A percentile compares a stretch with the other conserved stretches of the same genome.
phyloP scores from a whole-genome alignment of 495 filamentous ascomycete genomes.

The Hypomontagnella submonticulosa region DNA sequence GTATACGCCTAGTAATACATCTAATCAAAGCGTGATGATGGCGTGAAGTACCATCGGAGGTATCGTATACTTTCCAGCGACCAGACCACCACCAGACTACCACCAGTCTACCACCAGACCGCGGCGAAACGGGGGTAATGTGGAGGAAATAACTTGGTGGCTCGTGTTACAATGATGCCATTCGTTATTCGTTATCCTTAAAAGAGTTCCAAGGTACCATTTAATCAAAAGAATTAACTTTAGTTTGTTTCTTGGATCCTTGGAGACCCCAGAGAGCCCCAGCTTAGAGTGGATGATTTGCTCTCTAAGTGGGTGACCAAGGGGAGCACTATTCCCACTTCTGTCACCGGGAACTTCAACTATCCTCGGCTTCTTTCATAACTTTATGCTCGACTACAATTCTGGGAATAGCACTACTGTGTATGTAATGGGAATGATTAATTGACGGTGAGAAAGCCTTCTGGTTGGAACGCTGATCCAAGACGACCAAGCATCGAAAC shows the following conservation, averaged over 20 bases:
- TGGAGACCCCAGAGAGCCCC: conserved; percentile 43
- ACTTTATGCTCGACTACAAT: conserved; percentile 40
- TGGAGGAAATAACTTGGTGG: conserved; percentile 33
- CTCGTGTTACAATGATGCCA: conserved; percentile 27
- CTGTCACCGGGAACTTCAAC: conserved; percentile 29
- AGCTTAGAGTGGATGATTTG: conserved; percentile 25
- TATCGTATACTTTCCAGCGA: conserved; percentile 39
- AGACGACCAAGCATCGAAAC: conserved; percentile 4
- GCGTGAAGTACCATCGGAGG: conserved; percentile 26
- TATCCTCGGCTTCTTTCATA: conserved; percentile 20
- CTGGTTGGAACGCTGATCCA: too few relatives aligned
- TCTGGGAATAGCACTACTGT: background rate
- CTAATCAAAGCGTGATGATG: conserved; percentile 20
- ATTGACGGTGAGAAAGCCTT: too few relatives aligned
- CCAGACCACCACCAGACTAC: too few relatives aligned
- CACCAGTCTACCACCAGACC: conserved; percentile 13
- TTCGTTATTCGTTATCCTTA: conserved; percentile 36
- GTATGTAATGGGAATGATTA: too few relatives aligned
- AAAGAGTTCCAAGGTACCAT: conserved; percentile 31
- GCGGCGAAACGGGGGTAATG: conserved; percentile 42
- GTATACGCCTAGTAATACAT: conserved; percentile 15
- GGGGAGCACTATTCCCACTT: conserved; percentile 35
- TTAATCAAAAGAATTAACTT: conserved; percentile 36
- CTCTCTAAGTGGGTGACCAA: conserved; percentile 26
- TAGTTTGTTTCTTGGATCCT: conserved; percentile 31